Evolutionary conservation across 2,329 filamentous ascomycete species (phyloP).

Genomic region (Drechslera avenae): DNA sequence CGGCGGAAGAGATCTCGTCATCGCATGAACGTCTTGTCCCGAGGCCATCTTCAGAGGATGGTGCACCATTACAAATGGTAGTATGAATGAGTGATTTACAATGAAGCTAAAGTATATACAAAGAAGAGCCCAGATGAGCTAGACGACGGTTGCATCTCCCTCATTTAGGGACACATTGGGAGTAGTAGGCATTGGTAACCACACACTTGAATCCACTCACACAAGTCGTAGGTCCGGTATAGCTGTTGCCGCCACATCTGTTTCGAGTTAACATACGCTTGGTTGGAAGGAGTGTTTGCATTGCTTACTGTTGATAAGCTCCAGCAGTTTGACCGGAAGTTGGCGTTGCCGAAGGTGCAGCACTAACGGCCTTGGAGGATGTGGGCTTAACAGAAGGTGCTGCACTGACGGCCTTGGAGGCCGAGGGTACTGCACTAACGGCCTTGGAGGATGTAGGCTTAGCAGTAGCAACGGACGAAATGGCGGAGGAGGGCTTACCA

Average conservation of each 20-base stretch:
- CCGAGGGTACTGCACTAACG: conserved; percentile 1
- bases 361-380: conserved; percentile 5
- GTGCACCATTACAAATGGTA: neutral
- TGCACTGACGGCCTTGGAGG: conserved; percentile 4
- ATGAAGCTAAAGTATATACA: conserved; percentile 23
- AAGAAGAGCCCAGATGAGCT: conserved; percentile 7
- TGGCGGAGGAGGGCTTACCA: conserved; percentile 8
- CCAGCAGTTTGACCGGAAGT: neutral
- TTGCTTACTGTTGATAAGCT: conserved; percentile 10
- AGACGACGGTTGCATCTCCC: neutral
- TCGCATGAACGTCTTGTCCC: too few species aligned
- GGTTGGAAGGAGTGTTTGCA: neutral
- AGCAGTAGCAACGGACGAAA: conserved; percentile 6
- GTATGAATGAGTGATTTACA: conserved; percentile 5
- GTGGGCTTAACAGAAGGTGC: conserved; percentile 10
- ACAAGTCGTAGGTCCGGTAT: conserved; percentile 26
- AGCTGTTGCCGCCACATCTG: conserved; percentile 29
- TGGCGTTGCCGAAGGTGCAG: conserved; percentile 2
- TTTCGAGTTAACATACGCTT: neutral
- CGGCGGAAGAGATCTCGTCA: too few species aligned
- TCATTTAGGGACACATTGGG: conserved; percentile 13
- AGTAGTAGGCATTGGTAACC: conserved; percentile 10
- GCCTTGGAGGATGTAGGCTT: conserved; percentile 8
- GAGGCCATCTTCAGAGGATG: too few species aligned
- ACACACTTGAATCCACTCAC: conserved; percentile 20